A percentile compares a stretch with the other conserved stretches of the same genome.
Conservation (phyloP, 495 filamentous ascomycete species). For the Umbilicaria muhlenbergii region DNA sequence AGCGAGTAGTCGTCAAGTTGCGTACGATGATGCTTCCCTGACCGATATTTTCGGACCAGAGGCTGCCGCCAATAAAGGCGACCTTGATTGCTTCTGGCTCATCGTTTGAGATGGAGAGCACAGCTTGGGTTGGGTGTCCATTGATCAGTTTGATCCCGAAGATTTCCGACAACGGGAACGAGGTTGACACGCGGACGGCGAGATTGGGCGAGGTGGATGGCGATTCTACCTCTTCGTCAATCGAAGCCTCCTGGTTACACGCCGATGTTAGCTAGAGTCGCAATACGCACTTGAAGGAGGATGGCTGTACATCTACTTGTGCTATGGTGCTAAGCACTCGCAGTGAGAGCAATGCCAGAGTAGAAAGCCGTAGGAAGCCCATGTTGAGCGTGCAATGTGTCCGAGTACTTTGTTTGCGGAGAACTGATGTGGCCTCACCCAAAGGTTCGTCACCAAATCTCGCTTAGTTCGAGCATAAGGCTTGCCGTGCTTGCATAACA, state of each 20-base stretch:
- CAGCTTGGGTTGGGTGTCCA: constrained; percentile 67
- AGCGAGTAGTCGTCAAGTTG: constrained; percentile 68
- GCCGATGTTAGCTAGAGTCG: constrained; percentile 15
- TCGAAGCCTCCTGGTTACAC: constrained; percentile 4
- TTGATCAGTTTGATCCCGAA: constrained; percentile 95
- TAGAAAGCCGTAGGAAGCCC: constrained; percentile 57
- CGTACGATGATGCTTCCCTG: constrained; percentile 44
- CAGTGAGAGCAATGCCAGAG: constrained; percentile 54
- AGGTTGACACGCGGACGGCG: constrained; percentile 57
- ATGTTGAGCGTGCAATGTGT: constrained; percentile 31
- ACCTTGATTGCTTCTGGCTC: constrained; percentile 65
- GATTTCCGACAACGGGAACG: constrained; percentile 78
- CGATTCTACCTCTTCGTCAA: constrained; percentile 30
- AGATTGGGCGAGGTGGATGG: constrained; percentile 39
- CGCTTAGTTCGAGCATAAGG: background rate
- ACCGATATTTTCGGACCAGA: constrained; percentile 42
- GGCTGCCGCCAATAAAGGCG: constrained; percentile 59
- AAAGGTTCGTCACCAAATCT: constrained; percentile 1
- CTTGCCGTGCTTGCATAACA: no score
- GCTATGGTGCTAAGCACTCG: constrained; percentile 42
- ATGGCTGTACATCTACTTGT: constrained; percentile 6
- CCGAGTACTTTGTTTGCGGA: no score
- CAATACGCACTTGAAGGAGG: background rate
- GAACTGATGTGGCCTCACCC: background rate
- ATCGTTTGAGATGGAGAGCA: constrained; percentile 70